Percentiles rank a stretch among this genome's conserved stretches.
Conservation (phyloP, 2,329 filamentous ascomycete genomes). For the Colletotrichum destructivum region DNA sequence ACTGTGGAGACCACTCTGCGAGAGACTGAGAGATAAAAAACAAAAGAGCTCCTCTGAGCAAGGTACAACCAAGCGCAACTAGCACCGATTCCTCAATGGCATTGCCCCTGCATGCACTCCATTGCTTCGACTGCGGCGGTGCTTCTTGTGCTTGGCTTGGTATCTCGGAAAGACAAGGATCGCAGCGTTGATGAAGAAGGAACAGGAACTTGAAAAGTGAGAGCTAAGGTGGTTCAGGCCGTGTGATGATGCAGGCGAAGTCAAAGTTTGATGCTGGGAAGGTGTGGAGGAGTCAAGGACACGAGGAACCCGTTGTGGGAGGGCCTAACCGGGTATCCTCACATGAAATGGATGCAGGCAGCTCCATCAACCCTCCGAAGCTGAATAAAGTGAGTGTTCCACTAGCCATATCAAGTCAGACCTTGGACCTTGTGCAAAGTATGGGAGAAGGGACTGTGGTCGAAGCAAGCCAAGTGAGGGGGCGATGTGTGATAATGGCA, state of each 20-base stretch:
- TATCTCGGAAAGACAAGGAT: conserved; percentile 14
- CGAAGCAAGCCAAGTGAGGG: not conserved
- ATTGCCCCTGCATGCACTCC: conserved; percentile 30
- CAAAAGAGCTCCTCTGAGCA: conserved; percentile 18
- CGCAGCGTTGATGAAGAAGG: conserved; percentile 9
- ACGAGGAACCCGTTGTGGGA: not conserved
- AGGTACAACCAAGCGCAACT: conserved; percentile 10
- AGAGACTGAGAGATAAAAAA: conserved; percentile 5
- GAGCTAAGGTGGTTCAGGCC: conserved; percentile 30
- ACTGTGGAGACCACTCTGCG: conserved; percentile 15
- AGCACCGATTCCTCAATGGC: conserved; percentile 11
- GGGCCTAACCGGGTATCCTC: not conserved
- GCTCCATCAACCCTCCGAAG: not conserved
- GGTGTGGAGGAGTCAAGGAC: not conserved
- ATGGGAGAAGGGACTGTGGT: not conserved
- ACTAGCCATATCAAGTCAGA: not conserved
- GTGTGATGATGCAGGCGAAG: conserved; percentile 3
- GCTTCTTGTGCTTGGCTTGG: conserved; percentile 24
- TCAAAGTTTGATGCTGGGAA: conserved; percentile 6
- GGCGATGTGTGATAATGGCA: not conserved
- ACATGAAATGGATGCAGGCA: not conserved
- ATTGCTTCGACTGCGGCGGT: conserved; percentile 31
- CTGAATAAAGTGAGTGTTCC: not conserved
- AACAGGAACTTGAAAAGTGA: conserved; percentile 8
- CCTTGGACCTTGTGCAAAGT: not conserved